Base-by-base conservation (phyloP, 352 stramenopile species). In the Pythium monospermum region DNA sequence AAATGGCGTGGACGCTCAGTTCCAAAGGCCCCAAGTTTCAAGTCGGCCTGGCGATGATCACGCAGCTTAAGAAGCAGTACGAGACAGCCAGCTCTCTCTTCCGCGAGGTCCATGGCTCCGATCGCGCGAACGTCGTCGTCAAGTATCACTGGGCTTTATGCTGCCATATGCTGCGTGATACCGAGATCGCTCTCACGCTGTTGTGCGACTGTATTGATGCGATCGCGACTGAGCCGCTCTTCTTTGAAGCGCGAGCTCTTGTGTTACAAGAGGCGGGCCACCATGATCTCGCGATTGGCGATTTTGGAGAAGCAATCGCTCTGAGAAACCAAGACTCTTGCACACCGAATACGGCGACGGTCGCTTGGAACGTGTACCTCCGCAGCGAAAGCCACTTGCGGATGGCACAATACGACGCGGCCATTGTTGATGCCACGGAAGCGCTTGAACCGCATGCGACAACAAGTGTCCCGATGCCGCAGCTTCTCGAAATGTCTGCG, bases 31-130 rank as follows among this genome's bases (percentile, higher is more conserved):
- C 61, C 26, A 64, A 73, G 25, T 89, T 85, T 21, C 65, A 87
- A 35, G 69, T 85, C 28, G 76, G 76, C 12, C 79, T 90, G 69
- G 81, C 73, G 10, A 90, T 90, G 78, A 84, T 90, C 45, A 69
- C 63, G 19, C 77, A 90, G 48, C 68, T 92, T 10, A 71, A 71
- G 39, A 55, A 83, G 30, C 59, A 73, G 3, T 62, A 85, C 53
- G 50, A 56, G 4, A 59, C 66, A 1, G 78, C 76, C 22, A 58
- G 64, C 11, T 36, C 25, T 6, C 66, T 76, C 21, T 83, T 90
- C 36, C 57, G 70, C 23, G 56, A 64, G 11, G 62, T 72, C 50
- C 18, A 52, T 16, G 18, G 59, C 21, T 11, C 28, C 15, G 63
- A 86, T 10, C 42, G 43, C 8, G 31, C 69, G 22, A 80, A 64